phyloP scores from a whole-genome alignment of 805 yeast species.

The Cephaloascus albidus region DNA sequence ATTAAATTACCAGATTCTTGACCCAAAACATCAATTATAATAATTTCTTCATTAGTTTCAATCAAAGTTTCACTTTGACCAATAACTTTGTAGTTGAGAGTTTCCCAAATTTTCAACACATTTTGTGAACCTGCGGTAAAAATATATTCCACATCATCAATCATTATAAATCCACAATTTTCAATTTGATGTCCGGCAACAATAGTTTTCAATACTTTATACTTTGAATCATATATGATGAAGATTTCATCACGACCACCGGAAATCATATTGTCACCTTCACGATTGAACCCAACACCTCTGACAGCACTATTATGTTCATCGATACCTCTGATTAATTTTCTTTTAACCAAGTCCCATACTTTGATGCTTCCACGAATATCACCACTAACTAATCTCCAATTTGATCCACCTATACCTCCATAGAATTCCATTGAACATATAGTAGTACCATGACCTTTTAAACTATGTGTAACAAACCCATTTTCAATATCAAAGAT shows the following conservation, averaged over 20 bases:
- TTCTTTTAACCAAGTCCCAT: slow-evolving; percentile 68
- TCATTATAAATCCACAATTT: slow-evolving; percentile 47
- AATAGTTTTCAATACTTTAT: slow-evolving; percentile 53
- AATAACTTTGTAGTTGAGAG: slow-evolving; percentile 34
- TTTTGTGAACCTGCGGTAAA: slow-evolving; percentile 77
- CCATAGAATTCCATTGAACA: slow-evolving; percentile 72
- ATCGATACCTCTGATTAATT: slow-evolving; percentile 45
- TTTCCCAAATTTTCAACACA: slow-evolving; percentile 56
- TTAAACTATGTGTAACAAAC: slow-evolving; percentile 77
- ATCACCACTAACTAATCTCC: slow-evolving; percentile 74
- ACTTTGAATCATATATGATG: slow-evolving; percentile 45
- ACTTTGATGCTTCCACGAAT: slow-evolving; percentile 46
- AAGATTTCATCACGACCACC: slow-evolving; percentile 88
- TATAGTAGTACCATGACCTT: slow-evolving; percentile 89
- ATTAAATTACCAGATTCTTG: slow-evolving; percentile 26
- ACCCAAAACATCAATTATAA: slow-evolving; percentile 51
- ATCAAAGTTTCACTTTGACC: slow-evolving; percentile 38
- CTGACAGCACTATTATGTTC: slow-evolving; percentile 85
- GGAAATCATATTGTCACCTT: slow-evolving; percentile 50
- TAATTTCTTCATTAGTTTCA: slow-evolving; percentile 61
- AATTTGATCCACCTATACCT: slow-evolving; percentile 47
- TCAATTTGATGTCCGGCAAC: slow-evolving; percentile 71
- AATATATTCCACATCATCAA: slow-evolving; percentile 24
- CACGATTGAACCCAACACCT: slow-evolving; percentile 57
- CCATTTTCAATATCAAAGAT: slow-evolving; percentile 92